These are phyloP conservation scores for Termitomyces sp. DNA, from an alignment of 768 basidiomycete genomes.

Conservation along the genomic window DNA sequence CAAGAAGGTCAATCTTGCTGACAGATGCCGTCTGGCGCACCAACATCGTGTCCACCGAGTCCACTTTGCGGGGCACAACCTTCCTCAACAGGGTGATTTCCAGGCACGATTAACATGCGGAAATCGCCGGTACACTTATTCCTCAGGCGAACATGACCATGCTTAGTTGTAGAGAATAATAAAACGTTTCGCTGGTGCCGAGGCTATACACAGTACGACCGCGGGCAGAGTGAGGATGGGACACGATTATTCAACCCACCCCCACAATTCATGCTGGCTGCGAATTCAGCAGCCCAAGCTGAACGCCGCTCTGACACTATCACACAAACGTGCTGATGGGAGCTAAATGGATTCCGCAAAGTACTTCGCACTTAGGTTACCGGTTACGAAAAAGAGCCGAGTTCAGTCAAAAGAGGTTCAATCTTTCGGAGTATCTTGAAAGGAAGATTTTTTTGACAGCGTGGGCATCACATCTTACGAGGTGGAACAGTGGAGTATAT, in stretches of 20 bases:
- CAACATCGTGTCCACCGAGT: background rate
- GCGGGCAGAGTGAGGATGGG: background rate
- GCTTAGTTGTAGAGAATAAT: background rate
- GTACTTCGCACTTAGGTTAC: background rate
- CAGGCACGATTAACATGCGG: constrained; percentile 3
- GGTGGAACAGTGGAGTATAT: background rate
- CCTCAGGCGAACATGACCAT: constrained; percentile 3
- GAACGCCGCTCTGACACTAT: background rate
- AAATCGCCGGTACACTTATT: constrained; percentile 1
- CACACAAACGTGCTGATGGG: constrained; percentile 7
- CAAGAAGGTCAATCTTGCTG: background rate
- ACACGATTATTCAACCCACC: background rate
- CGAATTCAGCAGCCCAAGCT: background rate
- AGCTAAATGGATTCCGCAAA: constrained; percentile 6
- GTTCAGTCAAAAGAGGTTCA: background rate
- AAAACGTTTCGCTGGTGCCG: constrained; percentile 3
- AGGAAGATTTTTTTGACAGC: constrained; percentile 6
- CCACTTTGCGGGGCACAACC: constrained; percentile 4
- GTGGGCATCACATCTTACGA: constrained; percentile 2
- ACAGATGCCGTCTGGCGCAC: constrained; percentile 8
- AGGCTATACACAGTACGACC: background rate
- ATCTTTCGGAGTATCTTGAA: background rate
- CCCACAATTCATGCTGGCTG: background rate
- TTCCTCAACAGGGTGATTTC: constrained; percentile 3
- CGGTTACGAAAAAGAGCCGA: background rate